Evolutionary conservation across 1,139 yeast species (phyloP).

Genomic region (Suhomyces terraborum): DNA sequence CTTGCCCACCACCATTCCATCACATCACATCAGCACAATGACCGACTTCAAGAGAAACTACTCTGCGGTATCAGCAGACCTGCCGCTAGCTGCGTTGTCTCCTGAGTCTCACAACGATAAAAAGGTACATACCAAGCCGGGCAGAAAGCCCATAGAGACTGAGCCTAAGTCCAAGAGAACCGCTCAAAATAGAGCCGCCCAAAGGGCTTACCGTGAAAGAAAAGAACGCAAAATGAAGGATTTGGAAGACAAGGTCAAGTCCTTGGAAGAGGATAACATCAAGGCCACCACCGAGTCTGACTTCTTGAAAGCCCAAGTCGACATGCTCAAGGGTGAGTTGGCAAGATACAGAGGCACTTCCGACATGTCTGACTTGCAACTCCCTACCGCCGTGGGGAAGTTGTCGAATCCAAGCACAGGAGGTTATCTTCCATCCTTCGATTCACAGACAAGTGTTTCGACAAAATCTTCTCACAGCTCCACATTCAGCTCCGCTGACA

Average conservation of each 20-base stretch:
- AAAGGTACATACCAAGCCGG: constrained; percentile 45
- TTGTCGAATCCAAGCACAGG: constrained; percentile 30
- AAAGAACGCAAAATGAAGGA: constrained; percentile 87
- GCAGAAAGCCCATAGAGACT: constrained; percentile 72
- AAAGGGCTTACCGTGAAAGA: constrained; percentile 92
- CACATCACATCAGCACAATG: constrained; percentile 20
- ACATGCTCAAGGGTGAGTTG: constrained; percentile 70
- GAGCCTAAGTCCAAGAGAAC: constrained; percentile 88
- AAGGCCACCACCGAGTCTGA: constrained; percentile 69
- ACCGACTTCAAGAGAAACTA: constrained; percentile 40
- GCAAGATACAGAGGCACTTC: constrained; percentile 57
- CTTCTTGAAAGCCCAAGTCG: constrained; percentile 74
- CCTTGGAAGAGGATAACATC: constrained; percentile 69
- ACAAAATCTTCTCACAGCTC: constrained; percentile 16
- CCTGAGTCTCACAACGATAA: constrained; percentile 36
- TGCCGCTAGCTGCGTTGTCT: constrained; percentile 18
- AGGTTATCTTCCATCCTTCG: constrained; percentile 21
- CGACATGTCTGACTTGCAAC: constrained; percentile 39
- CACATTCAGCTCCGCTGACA: constrained; percentile 4
- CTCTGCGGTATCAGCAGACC: constrained; percentile 26
- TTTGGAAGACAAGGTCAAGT: constrained; percentile 73
- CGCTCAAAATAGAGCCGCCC: constrained; percentile 97
- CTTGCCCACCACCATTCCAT: not conserved
- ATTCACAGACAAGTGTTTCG: constrained; percentile 17
- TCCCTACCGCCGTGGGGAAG: constrained; percentile 39